These are phyloP conservation scores for Sonneratia alba DNA, from an alignment of 345 rosid genomes.

Conservation along the genomic window DNA sequence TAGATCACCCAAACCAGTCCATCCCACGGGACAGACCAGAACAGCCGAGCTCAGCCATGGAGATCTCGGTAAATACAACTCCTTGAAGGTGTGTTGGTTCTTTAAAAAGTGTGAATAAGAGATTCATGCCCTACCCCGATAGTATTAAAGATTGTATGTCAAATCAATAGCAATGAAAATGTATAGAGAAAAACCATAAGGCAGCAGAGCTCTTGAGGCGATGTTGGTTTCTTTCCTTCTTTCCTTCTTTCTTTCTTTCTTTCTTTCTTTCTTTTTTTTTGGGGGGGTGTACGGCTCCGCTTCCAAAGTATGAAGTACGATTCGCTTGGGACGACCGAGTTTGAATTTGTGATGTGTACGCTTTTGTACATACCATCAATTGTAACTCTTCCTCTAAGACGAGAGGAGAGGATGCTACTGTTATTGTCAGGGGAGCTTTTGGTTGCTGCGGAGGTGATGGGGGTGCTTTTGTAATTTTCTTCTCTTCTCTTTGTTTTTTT, in stretches of 20 bases:
- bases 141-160: not conserved
- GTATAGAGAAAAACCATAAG: not conserved
- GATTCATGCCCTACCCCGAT: not conserved
- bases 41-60: slow-evolving; percentile 28
- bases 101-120: not conserved
- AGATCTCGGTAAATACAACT: slow-evolving; percentile 51
- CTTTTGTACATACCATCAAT: slow-evolving; percentile 3
- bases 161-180: not conserved
- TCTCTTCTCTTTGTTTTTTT: no score
- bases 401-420: slow-evolving; percentile 2
- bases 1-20: slow-evolving; percentile 35
- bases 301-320: slow-evolving; percentile 4
- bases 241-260: slow-evolving; percentile 11
- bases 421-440: not conserved
- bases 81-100: slow-evolving; percentile 26
- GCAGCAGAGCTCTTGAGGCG: not conserved
- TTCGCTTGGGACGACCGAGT: slow-evolving; percentile 1
- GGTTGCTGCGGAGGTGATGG: not conserved
- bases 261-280: slow-evolving; percentile 15
- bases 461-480: not conserved
- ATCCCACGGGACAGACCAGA: slow-evolving; percentile 37
- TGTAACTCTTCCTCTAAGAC: slow-evolving; percentile 1
- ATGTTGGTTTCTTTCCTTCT: not conserved
- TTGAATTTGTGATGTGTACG: slow-evolving; percentile 13
- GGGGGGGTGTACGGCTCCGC: slow-evolving; percentile 10